Conservation (phyloP, 257 asterid genomes). For the Solanum pimpinellifolium region DNA sequence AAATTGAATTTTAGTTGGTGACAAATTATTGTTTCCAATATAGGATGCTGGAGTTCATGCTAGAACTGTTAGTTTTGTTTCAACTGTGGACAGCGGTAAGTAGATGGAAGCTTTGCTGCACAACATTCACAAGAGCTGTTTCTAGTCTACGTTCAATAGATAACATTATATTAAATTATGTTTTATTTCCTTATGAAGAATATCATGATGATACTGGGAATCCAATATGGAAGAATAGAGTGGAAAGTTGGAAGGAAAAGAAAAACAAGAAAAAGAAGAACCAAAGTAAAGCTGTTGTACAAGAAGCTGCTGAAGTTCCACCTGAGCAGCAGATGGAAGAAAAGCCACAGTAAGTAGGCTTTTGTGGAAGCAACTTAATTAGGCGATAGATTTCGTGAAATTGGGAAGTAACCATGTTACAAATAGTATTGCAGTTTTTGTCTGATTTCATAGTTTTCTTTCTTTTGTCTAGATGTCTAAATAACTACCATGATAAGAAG, state of each 20-base stretch:
- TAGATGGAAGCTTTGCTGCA: background rate
- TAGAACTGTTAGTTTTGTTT: constrained; percentile 75
- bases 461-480: background rate
- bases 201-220: constrained; percentile 71
- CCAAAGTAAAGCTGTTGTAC: constrained; percentile 28
- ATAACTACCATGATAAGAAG: background rate
- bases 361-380: background rate
- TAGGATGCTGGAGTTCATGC: constrained; percentile 91
- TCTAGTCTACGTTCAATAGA: background rate
- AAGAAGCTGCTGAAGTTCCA: constrained; percentile 47
- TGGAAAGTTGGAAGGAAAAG: constrained; percentile 97
- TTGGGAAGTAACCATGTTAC: background rate
- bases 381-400: background rate
- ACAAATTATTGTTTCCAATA: background rate
- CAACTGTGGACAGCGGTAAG: constrained; percentile 93
- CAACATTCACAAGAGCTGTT: background rate
- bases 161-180: background rate
- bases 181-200: constrained; percentile 26
- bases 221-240: constrained; percentile 97
- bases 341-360: constrained; percentile 45
- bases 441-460: background rate
- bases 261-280: constrained; percentile 61
- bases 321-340: constrained; percentile 75
- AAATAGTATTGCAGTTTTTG: background rate
- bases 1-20: background rate